Evolutionary conservation across 2,329 filamentous ascomycete genomes (phyloP).

Genomic region (Sclerotinia spermophila): DNA sequence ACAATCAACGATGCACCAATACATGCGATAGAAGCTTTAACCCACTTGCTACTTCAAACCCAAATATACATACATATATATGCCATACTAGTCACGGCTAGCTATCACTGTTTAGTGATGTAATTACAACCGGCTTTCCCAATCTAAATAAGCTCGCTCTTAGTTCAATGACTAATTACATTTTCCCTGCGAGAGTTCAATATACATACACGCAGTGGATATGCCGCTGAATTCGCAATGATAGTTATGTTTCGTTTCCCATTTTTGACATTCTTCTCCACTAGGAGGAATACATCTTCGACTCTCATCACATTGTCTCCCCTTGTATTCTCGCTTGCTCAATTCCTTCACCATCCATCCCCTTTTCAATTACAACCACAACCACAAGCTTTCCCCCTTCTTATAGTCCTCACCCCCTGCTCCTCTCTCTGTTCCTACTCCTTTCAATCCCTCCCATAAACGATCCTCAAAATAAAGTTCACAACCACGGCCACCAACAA

Average conservation of each 20-base stretch:
- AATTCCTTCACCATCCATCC: neutral
- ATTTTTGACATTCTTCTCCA: neutral
- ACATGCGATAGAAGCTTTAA: neutral
- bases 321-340: neutral
- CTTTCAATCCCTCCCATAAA: slow-evolving; percentile 37
- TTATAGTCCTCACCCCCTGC: neutral
- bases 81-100: neutral
- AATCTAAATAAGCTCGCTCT: neutral
- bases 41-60: neutral
- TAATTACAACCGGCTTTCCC: neutral
- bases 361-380: neutral
- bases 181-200: neutral
- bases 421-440: slow-evolving; percentile 12
- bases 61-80: slow-evolving; percentile 5
- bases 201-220: neutral
- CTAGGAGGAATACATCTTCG: neutral
- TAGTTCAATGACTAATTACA: neutral
- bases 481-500: slow-evolving; percentile 86
- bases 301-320: neutral
- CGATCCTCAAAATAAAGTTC: slow-evolving; percentile 85
- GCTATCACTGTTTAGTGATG: neutral
- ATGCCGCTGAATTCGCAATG: neutral
- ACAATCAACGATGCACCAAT: neutral
- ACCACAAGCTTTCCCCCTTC: neutral
- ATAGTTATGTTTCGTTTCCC: neutral